Evolutionary conservation across 169 alveolate genomes (phyloP), one percentile per base, ranked within the genome.

Genomic region (Cryptosporidium viatorum): DNA sequence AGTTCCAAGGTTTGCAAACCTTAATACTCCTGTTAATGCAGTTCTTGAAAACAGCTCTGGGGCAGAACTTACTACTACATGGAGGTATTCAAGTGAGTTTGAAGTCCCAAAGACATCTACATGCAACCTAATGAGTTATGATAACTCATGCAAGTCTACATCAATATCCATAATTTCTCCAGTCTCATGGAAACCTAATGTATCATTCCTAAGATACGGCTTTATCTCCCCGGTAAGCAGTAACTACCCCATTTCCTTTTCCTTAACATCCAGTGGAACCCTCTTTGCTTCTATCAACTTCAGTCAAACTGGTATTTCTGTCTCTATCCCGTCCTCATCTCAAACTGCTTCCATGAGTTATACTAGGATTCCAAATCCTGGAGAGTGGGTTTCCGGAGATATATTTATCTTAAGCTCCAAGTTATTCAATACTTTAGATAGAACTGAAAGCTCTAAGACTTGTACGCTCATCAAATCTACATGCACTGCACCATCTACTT

Each of bases 361-460:
- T 50, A 18, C 3, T 0, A 29, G 14, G 18, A 59, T 26, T 21
- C 89, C 89, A 23, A 37, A 59, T 37, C 45, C 55, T n/a, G 89
- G 89, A 2, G 68, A 50, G 0, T 80, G 89, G 89, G 59, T 80
- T 33, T 37, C 89, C n/a, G 89, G 89, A 1, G 89, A 80, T 62
- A 59, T 80, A 35, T 80, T 80, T 80, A 21, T 62, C n/a, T 59
- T 80, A 43, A 80, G 80, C 14, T 18, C 89, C 3, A 45, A 41
- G 26, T 43, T 60, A 1, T 37, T 29, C 26, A 45, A 41, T 31
- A 33, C 51, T 31, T 26, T 80, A 2, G 45, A 80, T 26, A 41
- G 39, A 43, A 21, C 51, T 3, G 29, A 59, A 10, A 37, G 26
- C 12, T 39, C 89, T 9, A 80, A 37, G 23, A 26, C 65, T 23